These are phyloP conservation scores for Dionaea muscipula DNA, from an alignment of 179 eudicot species.

Conservation along the genomic window DNA sequence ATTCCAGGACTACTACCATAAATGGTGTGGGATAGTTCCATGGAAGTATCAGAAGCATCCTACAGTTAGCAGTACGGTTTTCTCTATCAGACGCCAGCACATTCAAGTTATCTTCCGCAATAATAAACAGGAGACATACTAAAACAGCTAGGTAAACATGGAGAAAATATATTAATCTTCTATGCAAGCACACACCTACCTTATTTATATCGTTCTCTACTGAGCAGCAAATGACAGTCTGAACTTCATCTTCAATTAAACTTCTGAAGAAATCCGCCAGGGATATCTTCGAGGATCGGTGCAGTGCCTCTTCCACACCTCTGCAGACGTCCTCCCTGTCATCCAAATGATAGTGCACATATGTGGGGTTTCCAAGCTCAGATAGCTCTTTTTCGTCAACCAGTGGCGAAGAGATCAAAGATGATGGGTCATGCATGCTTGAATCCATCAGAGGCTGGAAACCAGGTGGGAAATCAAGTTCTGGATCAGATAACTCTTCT, in stretches of 20 bases:
- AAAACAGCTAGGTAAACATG: background rate
- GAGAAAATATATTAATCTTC: background rate
- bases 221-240: conserved; percentile 17
- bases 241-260: conserved; percentile 43
- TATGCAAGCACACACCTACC: conserved; percentile 26
- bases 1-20: conserved; percentile 11
- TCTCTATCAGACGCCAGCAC: background rate
- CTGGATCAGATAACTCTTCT: conserved; percentile 30
- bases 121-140: too few species aligned
- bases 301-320: conserved; percentile 46
- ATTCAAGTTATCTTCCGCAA: too few species aligned
- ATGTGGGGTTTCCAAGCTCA: conserved; percentile 1
- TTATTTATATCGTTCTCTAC: conserved; percentile 20
- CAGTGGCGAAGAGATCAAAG: conserved; percentile 19
- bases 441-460: conserved; percentile 28
- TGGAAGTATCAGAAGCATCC: conserved; percentile 27
- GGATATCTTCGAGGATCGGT: conserved; percentile 35
- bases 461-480: conserved; percentile 70
- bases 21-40: conserved; percentile 10
- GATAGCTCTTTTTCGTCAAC: conserved; percentile 15
- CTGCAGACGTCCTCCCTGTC: conserved; percentile 29
- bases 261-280: conserved; percentile 27
- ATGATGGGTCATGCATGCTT: conserved; percentile 10
- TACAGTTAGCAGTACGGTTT: background rate
- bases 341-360: conserved; percentile 8